phyloP scores from a whole-genome alignment of 1,284 basidiomycete genomes.

The Leccinum subspadiceum region DNA sequence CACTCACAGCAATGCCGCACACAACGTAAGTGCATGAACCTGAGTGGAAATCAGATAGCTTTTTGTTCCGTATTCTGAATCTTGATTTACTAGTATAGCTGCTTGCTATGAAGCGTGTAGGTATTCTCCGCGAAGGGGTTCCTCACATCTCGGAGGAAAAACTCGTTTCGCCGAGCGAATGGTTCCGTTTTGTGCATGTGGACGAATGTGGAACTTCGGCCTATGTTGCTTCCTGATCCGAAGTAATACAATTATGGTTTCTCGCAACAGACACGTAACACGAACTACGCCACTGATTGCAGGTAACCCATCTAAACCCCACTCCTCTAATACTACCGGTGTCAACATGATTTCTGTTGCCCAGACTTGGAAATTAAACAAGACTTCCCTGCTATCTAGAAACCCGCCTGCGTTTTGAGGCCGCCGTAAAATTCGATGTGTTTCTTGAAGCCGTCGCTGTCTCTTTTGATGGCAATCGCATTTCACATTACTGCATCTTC shows the following conservation, averaged over 20 bases:
- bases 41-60: background rate
- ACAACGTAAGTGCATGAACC: conserved; percentile 51
- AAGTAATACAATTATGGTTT: background rate
- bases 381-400: no score
- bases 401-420: no score
- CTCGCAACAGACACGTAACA: background rate
- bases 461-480: background rate
- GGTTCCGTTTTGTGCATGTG: conserved; percentile 2
- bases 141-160: conserved; percentile 9
- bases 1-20: conserved; percentile 86
- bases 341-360: background rate
- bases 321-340: background rate
- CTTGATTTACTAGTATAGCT: background rate
- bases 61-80: background rate
- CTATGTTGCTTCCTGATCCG: background rate
- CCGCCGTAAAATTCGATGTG: background rate
- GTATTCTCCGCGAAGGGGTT: conserved; percentile 3
- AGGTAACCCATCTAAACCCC: background rate
- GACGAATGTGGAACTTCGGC: background rate
- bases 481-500: background rate
- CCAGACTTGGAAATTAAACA: no score
- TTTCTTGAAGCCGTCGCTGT: conserved; percentile 1
- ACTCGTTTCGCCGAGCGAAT: conserved; percentile 7
- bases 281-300: background rate
- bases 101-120: conserved; percentile 9